Evolutionary conservation across 164 flowering plant genomes (phyloP).

Genomic region (Nelumbo lutea): DNA sequence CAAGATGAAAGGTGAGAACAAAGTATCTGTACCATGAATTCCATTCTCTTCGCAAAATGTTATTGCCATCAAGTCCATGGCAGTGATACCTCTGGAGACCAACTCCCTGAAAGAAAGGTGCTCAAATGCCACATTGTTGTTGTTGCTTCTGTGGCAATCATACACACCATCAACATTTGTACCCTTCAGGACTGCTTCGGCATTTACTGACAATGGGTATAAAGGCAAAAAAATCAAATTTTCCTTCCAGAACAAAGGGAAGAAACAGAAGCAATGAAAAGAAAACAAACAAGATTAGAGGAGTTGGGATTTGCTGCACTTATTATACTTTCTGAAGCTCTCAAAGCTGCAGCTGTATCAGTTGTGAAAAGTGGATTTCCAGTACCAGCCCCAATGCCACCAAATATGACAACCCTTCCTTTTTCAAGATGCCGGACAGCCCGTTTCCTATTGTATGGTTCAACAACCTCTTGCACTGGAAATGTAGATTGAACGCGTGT

Average conservation of each 20-base stretch:
- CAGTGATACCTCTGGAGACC: conserved; percentile 51
- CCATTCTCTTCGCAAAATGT: conserved; percentile 76
- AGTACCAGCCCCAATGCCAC: conserved; percentile 83
- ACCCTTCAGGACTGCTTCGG: conserved; percentile 84
- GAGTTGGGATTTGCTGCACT: not conserved
- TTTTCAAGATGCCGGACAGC: conserved; percentile 94
- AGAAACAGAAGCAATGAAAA: not conserved
- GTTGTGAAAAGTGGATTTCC: conserved; percentile 91
- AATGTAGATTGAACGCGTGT: conserved; percentile 81
- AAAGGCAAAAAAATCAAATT: not conserved
- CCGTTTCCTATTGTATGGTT: conserved; percentile 72
- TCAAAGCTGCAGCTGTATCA: conserved; percentile 85
- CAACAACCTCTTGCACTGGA: conserved; percentile 69
- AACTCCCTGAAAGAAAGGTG: conserved; percentile 76
- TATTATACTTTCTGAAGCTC: conserved; percentile 85
- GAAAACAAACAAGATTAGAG: not conserved
- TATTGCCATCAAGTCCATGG: conserved; percentile 80
- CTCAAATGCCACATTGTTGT: conserved; percentile 43
- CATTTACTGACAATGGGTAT: conserved; percentile 49
- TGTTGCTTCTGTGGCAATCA: conserved; percentile 63
- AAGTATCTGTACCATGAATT: conserved; percentile 64
- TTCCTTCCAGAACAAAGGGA: not conserved
- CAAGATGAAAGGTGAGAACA: not conserved
- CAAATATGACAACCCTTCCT: conserved; percentile 93
- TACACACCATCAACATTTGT: conserved; percentile 65